Evolutionary conservation across 176 grass and related monocot species (phyloP), one percentile per base, ranked within the genome.

Genomic region (Triticum aestivum): DNA sequence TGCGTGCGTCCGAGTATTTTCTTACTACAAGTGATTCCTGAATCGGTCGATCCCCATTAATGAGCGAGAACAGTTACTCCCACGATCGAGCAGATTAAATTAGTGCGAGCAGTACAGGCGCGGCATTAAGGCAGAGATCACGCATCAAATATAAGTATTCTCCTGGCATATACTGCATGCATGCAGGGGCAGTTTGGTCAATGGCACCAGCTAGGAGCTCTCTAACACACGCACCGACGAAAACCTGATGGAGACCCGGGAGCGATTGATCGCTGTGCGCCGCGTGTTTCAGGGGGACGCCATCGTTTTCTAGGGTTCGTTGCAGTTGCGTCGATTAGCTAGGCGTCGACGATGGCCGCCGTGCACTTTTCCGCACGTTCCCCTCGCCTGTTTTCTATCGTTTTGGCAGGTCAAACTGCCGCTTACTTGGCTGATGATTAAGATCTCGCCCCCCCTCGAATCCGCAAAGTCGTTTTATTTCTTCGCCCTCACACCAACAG

Each of bases 231-330:
- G 10, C 74, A 85, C 70, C 78, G 78, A 85, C 88, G 70, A 21
- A 59, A 85, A 63, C 6, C 4, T 38, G 82, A 85, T 14, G 82
- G 87, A 21, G 82, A 85, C 81, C 18, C 56, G 58, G 42, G 32
- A 80, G 6, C 76, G 23, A 65, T 56, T 37, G 9, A 72, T 30
- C 20, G 29, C 37, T 34, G 20, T 2, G 24, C 23, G 68, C 27
- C 38, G 67, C 58, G 29, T 64, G 56, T 29, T 30, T 21, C 27
- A 7, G 62, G 78, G 61, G 11, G 27, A 14, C 49, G 49, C 49
- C 0, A 49, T 77, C 26, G 74, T 56, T 77, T 56, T 54, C 63
- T 14, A 68, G 41, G 41, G 61, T 33, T 66, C 42, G 42, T 44
- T 44, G 41, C 3, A n/a, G 47, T 58, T 56, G 4, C 29, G 49